Conservation (phyloP, 2,329 filamentous ascomycete species). For the Niveomyces coronatus region DNA sequence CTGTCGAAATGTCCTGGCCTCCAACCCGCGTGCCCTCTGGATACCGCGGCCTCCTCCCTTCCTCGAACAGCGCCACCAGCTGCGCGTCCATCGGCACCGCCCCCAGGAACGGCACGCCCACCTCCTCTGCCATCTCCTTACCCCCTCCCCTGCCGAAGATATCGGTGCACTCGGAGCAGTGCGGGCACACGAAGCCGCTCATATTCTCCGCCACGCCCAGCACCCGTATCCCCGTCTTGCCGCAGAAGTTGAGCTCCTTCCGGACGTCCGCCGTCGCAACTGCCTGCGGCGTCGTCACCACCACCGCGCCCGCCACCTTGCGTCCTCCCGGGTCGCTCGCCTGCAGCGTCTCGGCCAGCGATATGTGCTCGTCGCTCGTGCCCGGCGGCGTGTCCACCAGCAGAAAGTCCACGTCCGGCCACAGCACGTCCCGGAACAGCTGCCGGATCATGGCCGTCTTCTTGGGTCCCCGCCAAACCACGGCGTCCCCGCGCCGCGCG, state of each 20-base stretch:
- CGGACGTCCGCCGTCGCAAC: constrained; percentile 88
- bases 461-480: constrained; percentile 96
- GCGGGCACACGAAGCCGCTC: constrained; percentile 78
- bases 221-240: constrained; percentile 68
- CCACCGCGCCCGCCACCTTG: constrained; percentile 78
- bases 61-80: constrained; percentile 81
- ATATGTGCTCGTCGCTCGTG: constrained; percentile 95
- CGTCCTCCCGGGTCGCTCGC: constrained; percentile 50
- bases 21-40: constrained; percentile 55
- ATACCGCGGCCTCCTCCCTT: constrained; percentile 53
- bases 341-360: constrained; percentile 76
- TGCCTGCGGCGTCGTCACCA: constrained; percentile 93
- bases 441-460: constrained; percentile 99
- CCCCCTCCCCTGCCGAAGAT: constrained; percentile 90
- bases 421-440: constrained; percentile 84
- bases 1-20: constrained; percentile 41
- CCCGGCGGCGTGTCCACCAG: constrained; percentile 94
- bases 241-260: constrained; percentile 90
- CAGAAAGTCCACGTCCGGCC: constrained; percentile 81
- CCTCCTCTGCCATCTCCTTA: constrained; percentile 78
- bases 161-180: constrained; percentile 78
- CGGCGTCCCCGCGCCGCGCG: constrained; percentile 72
- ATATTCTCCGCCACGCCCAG: constrained; percentile 96
- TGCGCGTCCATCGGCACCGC: constrained; percentile 86
- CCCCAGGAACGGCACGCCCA: constrained; percentile 73